A percentile compares a stretch with the other conserved stretches of the same genome.
phyloP scores from a whole-genome alignment of 2,329 filamentous ascomycete species.

The Monilinia laxa region DNA sequence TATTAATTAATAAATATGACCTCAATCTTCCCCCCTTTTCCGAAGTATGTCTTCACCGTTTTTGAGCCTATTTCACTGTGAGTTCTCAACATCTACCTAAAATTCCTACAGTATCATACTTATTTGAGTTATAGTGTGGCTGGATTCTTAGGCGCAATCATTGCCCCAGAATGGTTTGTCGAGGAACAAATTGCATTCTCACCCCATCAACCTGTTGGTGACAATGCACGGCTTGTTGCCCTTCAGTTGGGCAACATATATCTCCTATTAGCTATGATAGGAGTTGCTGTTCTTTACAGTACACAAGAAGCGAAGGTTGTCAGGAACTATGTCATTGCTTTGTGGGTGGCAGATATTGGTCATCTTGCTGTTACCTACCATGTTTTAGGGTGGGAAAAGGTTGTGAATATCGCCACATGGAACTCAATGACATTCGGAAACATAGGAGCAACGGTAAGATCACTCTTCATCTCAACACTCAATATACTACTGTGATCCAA shows the following conservation, averaged over 20 bases:
- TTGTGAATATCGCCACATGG: slow-evolving; percentile 58
- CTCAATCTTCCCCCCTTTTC: slow-evolving; percentile 61
- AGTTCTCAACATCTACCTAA: slow-evolving; percentile 21
- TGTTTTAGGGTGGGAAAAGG: slow-evolving; percentile 55
- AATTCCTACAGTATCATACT: slow-evolving; percentile 19
- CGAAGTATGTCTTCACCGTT: slow-evolving; percentile 64
- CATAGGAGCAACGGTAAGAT: slow-evolving; percentile 59
- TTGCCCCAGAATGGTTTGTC: slow-evolving; percentile 62
- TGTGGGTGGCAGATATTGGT: slow-evolving; percentile 64
- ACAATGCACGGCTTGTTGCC: slow-evolving; percentile 40
- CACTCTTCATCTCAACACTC: background rate
- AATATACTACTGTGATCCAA: background rate
- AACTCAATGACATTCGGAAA: slow-evolving; percentile 74
- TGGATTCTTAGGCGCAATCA: slow-evolving; percentile 57
- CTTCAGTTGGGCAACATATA: slow-evolving; percentile 63
- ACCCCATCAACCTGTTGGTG: slow-evolving; percentile 38
- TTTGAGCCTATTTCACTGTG: slow-evolving; percentile 40
- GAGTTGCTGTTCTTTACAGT: slow-evolving; percentile 61
- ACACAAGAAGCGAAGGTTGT: slow-evolving; percentile 66
- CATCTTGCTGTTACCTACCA: slow-evolving; percentile 63
- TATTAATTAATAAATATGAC: slow-evolving; percentile 48
- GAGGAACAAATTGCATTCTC: slow-evolving; percentile 55
- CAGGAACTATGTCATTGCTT: slow-evolving; percentile 63
- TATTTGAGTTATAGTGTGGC: slow-evolving; percentile 49
- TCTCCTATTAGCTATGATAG: slow-evolving; percentile 63